These are phyloP conservation scores for Paspalum vaginatum DNA, from an alignment of 176 grass and related monocot species.

Conservation along the genomic window DNA sequence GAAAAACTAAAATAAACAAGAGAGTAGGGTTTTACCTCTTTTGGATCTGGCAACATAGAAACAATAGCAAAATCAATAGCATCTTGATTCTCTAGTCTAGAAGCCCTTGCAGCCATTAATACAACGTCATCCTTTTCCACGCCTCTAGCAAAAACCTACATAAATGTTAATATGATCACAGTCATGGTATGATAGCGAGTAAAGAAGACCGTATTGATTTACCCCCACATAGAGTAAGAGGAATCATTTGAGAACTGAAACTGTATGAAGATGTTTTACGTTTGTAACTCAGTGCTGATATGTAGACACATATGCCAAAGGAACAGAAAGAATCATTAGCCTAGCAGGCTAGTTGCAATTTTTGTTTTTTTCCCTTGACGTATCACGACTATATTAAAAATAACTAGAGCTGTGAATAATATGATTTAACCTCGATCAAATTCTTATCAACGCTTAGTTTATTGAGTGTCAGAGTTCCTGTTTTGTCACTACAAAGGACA, in stretches of 20 bases:
- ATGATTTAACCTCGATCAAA: conserved; percentile 63
- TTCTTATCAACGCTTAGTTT: conserved; percentile 69
- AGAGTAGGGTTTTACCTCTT: conserved; percentile 54
- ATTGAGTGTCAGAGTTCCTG: conserved; percentile 78
- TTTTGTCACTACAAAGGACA: conserved; percentile 82
- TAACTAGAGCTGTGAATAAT: conserved; percentile 24
- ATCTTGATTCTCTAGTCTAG: conserved; percentile 77
- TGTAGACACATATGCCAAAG: background rate
- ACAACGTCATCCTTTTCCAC: conserved; percentile 55
- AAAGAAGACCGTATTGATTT: conserved; percentile 8
- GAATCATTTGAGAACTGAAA: conserved; percentile 20
- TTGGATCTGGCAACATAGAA: conserved; percentile 66
- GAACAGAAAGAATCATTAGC: conserved; percentile 3
- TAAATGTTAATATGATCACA: background rate
- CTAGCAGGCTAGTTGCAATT: background rate
- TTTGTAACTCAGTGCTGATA: background rate
- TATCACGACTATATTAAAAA: conserved; percentile 4
- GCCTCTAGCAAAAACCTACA: conserved; percentile 55
- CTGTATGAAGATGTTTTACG: conserved; percentile 32
- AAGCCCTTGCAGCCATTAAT: conserved; percentile 80
- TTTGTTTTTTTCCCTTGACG: background rate
- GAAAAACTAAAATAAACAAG: conserved; percentile 21
- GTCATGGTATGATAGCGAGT: background rate
- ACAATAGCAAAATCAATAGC: conserved; percentile 81
- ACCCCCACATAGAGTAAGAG: background rate